These are phyloP conservation scores for Ogataea glucozyma DNA, from an alignment of 805 yeast species.

Conservation along the genomic window DNA sequence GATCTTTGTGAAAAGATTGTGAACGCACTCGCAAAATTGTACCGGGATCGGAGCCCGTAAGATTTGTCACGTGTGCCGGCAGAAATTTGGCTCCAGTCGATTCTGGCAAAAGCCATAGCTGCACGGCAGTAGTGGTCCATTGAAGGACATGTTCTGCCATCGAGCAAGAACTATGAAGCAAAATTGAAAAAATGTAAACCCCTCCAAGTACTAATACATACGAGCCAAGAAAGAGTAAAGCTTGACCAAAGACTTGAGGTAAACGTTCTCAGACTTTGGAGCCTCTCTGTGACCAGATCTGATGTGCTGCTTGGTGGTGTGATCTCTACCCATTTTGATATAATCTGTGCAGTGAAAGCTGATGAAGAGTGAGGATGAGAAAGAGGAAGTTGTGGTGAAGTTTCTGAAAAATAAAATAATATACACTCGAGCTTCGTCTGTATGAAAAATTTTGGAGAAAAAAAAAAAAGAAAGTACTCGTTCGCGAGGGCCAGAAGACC, in stretches of 20 bases:
- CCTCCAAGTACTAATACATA: slow-evolving; percentile 52
- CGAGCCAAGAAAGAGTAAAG: slow-evolving; percentile 99
- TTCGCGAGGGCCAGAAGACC: not conserved
- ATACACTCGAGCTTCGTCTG: too few species aligned
- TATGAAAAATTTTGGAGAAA: slow-evolving; percentile 1
- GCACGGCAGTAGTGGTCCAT: not conserved
- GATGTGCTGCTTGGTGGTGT: slow-evolving; percentile 93
- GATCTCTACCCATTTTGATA: slow-evolving; percentile 91
- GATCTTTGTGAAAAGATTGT: slow-evolving; percentile 4
- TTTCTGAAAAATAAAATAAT: not conserved
- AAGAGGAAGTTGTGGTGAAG: not conserved
- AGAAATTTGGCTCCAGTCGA: slow-evolving; percentile 1
- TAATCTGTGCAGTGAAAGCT: slow-evolving; percentile 3
- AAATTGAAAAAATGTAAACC: slow-evolving; percentile 24
- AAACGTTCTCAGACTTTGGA: slow-evolving; percentile 99
- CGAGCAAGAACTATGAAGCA: slow-evolving; percentile 18
- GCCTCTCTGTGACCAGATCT: slow-evolving; percentile 96
- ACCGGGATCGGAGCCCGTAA: not conserved
- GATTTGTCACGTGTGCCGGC: slow-evolving; percentile 2
- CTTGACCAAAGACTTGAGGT: slow-evolving; percentile 97
- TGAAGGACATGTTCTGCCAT: slow-evolving; percentile 3
- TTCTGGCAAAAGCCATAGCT: not conserved
- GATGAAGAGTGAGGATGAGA: not conserved
- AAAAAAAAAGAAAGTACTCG: slow-evolving; percentile 1
- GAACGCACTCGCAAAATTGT: slow-evolving; percentile 35